These are phyloP conservation scores for Physaria fendleri DNA, from an alignment of 345 rosid species.

Conservation along the genomic window DNA sequence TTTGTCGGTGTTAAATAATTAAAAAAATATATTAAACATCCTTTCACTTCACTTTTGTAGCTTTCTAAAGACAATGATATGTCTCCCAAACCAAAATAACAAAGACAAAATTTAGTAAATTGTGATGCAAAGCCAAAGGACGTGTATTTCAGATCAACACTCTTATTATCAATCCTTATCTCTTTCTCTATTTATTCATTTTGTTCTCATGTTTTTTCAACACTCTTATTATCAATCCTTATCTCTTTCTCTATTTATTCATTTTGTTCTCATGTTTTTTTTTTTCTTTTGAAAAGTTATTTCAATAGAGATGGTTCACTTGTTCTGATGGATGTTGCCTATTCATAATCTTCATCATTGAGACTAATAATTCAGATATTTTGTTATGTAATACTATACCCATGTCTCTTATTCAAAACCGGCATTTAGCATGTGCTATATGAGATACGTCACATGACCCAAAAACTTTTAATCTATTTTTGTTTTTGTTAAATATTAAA, in stretches of 20 bases:
- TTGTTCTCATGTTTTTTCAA: slow-evolving; percentile 8
- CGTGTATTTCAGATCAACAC: slow-evolving; percentile 23
- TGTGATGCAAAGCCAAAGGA: slow-evolving; percentile 21
- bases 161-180: too few species aligned
- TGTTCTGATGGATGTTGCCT: slow-evolving; percentile 18
- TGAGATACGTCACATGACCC: too few species aligned
- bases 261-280: background rate
- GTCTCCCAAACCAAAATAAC: slow-evolving; percentile 28
- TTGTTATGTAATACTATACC: background rate
- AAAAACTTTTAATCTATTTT: too few species aligned
- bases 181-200: too few species aligned
- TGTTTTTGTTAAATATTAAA: too few species aligned
- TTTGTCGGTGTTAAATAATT: background rate
- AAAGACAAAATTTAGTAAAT: slow-evolving; percentile 19
- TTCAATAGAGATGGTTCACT: slow-evolving; percentile 9
- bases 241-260: slow-evolving; percentile 4
- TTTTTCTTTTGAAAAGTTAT: too few species aligned
- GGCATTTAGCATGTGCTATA: too few species aligned
- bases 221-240: slow-evolving; percentile 16
- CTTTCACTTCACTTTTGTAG: slow-evolving; percentile 17
- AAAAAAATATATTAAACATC: too few species aligned
- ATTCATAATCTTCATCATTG: slow-evolving; percentile 14
- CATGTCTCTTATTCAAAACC: too few species aligned
- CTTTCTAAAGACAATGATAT: slow-evolving; percentile 23
- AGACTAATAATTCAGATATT: slow-evolving; percentile 7